These are phyloP conservation scores for Parathielavia appendiculata DNA, from an alignment of 495 filamentous ascomycete genomes.

Conservation along the genomic window DNA sequence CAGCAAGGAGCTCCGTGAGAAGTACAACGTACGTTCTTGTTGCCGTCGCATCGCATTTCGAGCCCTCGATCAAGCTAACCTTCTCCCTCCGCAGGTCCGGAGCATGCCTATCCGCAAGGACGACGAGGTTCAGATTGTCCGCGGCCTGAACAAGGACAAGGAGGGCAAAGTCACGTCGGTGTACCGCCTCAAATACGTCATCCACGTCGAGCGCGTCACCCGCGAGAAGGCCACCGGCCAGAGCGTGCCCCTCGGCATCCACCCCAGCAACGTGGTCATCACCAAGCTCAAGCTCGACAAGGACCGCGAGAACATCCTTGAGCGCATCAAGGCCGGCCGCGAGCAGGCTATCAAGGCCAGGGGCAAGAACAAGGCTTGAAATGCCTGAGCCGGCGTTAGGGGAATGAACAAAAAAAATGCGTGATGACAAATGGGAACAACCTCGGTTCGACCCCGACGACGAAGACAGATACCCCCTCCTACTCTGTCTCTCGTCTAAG, in stretches of 20 bases:
- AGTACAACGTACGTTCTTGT: conserved; percentile 74
- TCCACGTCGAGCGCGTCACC: conserved; percentile 87
- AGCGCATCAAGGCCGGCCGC: conserved; percentile 72
- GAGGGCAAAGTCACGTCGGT: conserved; percentile 92
- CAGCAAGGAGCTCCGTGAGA: conserved; percentile 90
- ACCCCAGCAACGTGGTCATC: conserved; percentile 89
- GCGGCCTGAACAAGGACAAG: conserved; percentile 87
- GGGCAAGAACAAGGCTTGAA: conserved; percentile 35
- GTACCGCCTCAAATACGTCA: conserved; percentile 95
- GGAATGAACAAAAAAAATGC: conserved; percentile 13
- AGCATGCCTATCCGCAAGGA: conserved; percentile 97
- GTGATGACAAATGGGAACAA: conserved; percentile 14
- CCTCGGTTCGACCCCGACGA: conserved; percentile 16
- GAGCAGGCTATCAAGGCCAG: conserved; percentile 58
- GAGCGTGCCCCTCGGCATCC: conserved; percentile 80
- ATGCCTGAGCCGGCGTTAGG: background rate
- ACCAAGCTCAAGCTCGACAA: conserved; percentile 98
- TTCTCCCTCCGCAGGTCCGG: conserved; percentile 61
- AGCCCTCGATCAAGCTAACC: background rate
- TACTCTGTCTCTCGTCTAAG: conserved; percentile 14
- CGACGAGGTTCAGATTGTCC: conserved; percentile 86
- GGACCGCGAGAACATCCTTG: conserved; percentile 92
- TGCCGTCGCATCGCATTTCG: background rate
- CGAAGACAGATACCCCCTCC: conserved; percentile 21
- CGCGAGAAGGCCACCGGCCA: conserved; percentile 94